Base-by-base conservation (phyloP, 2,329 filamentous ascomycete genomes). In the Xylaria sp. region DNA sequence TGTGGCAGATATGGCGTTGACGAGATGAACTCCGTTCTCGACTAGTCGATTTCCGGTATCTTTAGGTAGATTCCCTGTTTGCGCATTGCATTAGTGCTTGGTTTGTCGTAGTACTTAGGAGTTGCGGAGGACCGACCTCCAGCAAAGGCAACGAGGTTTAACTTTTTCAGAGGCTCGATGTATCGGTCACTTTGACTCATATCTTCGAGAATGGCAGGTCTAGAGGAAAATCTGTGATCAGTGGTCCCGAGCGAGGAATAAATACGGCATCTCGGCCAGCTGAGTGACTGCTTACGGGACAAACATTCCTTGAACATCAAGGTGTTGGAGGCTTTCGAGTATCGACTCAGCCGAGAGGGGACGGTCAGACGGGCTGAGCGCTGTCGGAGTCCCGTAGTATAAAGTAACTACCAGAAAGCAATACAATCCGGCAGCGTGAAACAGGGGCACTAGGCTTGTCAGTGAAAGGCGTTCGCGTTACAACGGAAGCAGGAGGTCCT, bases 141-240 rank as follows among this genome's bases (percentile, higher is more conserved):
- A 11, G 74, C 77, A 60, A 77, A 78, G 3, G 44, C 58, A 0
- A 80, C 74, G 3, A 66, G 66, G 0, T 75, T 68, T 1, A 81
- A 53, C 41, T 73, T 76, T 9, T 57, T 58, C 5, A 83, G 65
- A 0, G 67, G 53, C 3, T 69, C 65, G 2, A 77, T 60, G 2
- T 73, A 67, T 1, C 75, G 67, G 0, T 74, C 67, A 10, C 62
- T 70, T 29, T 76, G 69, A 49, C 74, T 76, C 68, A 83, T 72
- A 1, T 82, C 79, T 46, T 81, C 80, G 1, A 83, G 55, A 15
- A 81, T 72, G 0, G 76, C 73, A 0, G 80, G 80, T 1, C 66
- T 68, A 78, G 9, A 44, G 10, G 7, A 35, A 25, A 29, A 2
- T 1, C 7, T 17, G 29, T 7, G 31, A 33, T 65, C n/a, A 65